Evolutionary conservation across 108 stramenopile genomes (phyloP).

Genomic region (Cylindrotheca fusiformis): DNA sequence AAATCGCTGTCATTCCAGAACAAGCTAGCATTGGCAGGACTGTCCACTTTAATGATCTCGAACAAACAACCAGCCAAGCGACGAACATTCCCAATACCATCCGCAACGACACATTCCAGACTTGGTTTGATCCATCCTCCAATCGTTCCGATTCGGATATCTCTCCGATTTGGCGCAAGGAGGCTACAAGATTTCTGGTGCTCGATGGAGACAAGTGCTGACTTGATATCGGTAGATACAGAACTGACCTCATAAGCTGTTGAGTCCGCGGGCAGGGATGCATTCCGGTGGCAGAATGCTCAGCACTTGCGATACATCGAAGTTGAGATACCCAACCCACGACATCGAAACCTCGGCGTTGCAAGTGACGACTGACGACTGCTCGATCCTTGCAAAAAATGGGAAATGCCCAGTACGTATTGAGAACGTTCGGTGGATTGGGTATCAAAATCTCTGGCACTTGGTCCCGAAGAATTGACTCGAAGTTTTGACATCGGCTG

Average conservation of each 20-base stretch:
- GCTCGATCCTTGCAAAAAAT: constrained; percentile 37
- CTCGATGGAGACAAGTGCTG: constrained; percentile 19
- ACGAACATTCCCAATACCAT: no score
- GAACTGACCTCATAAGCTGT: constrained; percentile 45
- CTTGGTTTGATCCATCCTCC: no score
- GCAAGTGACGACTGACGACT: constrained; percentile 28
- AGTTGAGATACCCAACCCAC: constrained; percentile 72
- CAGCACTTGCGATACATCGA: constrained; percentile 29
- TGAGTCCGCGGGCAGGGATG: constrained; percentile 29
- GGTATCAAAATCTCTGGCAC: constrained; percentile 12
- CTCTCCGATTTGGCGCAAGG: no score
- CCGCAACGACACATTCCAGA: no score
- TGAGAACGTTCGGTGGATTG: neutral
- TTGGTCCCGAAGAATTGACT: constrained; percentile 11
- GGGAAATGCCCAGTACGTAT: constrained; percentile 39
- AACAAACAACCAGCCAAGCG: no score
- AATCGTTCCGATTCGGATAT: no score
- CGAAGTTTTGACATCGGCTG: constrained; percentile 25
- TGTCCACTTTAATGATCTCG: no score
- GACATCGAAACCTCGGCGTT: constrained; percentile 55
- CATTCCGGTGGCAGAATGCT: constrained; percentile 1
- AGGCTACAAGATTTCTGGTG: neutral
- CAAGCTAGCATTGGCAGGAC: no score
- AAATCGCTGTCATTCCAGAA: no score
- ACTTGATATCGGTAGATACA: constrained; percentile 75